Base-by-base conservation (phyloP, 805 yeast genomes). In the Clavispora vitiphila region DNA sequence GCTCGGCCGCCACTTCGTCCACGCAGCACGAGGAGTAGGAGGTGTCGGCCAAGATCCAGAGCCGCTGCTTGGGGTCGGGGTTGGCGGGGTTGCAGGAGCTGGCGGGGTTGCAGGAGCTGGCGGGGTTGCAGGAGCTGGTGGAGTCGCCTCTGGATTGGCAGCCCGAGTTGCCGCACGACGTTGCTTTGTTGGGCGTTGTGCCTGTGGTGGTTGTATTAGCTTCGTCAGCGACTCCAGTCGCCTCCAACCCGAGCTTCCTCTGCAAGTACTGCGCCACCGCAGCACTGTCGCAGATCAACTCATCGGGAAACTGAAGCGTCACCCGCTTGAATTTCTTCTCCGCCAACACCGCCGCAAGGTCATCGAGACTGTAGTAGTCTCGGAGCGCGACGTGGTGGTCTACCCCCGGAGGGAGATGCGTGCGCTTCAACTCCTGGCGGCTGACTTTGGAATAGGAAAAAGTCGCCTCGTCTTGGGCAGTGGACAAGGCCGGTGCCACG, bases 1-100 rank as follows among this genome's bases (percentile, higher is more conserved):
- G 99, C 56, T 86, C 90, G 1, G 96, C 95, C 0, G 99, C 98
- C 21, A 91, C 95, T 56, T 90, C 97, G 61, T 93, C 99, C 9
- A 91, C 83, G 64, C 99, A 93, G 62, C 99, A 93, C 1, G 96
- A 73, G 22, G 96, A 86, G 56, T 93, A 93, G 0, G 97, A 88
- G 0, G 99, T 91, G 57, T 93, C 99, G 0, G 98, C 99, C 27
- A 93, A 65, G 14, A 91, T 77, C 86, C 91, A 91, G 9, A 84
- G 73, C 38, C 74, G 65, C 49, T 71, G 69, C 14, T 35, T 15
- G 24, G 25, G 4, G 14, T 24, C 26, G 26, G 30, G 4, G 16
- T 3, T 16, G 3, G 21, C 8, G 5, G 16, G 8, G 14, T 16
- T 8, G 34, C 34, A 24, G 15, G 20, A 8, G n/a, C 29, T 21